These are phyloP conservation scores for Cladosporium sp. DNA, from an alignment of 2,329 filamentous ascomycete genomes.

Conservation along the genomic window DNA sequence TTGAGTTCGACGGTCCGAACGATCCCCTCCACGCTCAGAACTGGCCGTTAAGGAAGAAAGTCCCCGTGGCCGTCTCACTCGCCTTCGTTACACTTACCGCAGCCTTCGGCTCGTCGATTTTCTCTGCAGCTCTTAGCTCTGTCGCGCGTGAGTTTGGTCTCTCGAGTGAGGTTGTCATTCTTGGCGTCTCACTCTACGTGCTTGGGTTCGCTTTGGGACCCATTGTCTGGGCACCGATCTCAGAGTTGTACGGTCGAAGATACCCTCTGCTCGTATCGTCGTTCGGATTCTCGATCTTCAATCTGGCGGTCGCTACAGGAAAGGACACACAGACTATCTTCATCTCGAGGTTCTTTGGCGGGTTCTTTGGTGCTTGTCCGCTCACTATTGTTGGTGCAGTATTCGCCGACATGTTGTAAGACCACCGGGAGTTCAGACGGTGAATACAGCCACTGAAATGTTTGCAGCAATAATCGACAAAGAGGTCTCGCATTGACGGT, in stretches of 20 bases:
- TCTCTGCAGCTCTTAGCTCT: conserved; percentile 46
- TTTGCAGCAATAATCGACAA: conserved; percentile 29
- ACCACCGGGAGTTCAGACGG: not conserved
- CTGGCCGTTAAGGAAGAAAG: conserved; percentile 79
- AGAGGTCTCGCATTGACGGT: conserved; percentile 42
- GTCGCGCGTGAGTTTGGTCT: conserved; percentile 47
- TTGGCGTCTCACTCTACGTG: conserved; percentile 49
- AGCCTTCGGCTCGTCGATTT: conserved; percentile 62
- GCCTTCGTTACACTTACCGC: conserved; percentile 72
- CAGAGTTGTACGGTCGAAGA: conserved; percentile 49
- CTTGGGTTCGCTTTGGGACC: conserved; percentile 30
- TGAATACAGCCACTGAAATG: not conserved
- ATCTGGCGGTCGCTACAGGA: conserved; percentile 47
- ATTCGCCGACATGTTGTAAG: conserved; percentile 45
- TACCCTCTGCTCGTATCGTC: conserved; percentile 46
- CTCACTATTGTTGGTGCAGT: conserved; percentile 46
- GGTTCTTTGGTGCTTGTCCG: conserved; percentile 47
- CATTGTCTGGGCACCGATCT: conserved; percentile 45
- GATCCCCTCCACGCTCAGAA: conserved; percentile 87
- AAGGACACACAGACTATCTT: conserved; percentile 41
- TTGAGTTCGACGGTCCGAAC: conserved; percentile 77
- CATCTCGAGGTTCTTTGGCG: conserved; percentile 38
- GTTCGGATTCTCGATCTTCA: conserved; percentile 47
- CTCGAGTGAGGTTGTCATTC: conserved; percentile 45
- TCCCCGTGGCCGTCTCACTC: conserved; percentile 66